Evolutionary conservation across 768 basidiomycete species (phyloP).

Genomic region (Sarcodon aspratus): DNA sequence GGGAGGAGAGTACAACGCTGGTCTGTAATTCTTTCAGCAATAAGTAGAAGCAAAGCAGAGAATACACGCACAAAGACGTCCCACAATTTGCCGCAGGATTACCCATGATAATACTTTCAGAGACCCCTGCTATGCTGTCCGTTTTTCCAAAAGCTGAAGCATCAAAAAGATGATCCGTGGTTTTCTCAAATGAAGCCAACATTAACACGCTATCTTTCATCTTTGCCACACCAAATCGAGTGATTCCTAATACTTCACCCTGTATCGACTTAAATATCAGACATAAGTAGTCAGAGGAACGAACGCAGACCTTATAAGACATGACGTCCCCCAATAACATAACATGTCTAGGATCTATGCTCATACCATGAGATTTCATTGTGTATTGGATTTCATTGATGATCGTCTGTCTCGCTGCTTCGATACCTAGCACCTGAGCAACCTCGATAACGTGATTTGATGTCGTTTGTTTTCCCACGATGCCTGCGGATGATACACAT

Average conservation of each 20-base stretch:
- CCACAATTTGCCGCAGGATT: conserved; percentile 91
- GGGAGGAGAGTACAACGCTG: conserved; percentile 25
- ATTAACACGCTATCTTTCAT: conserved; percentile 99
- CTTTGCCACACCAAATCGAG: conserved; percentile 96
- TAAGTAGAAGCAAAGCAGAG: not conserved
- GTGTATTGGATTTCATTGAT: conserved; percentile 96
- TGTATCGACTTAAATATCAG: conserved; percentile 17
- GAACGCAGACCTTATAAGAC: conserved; percentile 74
- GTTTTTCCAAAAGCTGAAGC: conserved; percentile 94
- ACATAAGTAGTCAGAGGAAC: not conserved
- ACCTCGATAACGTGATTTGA: conserved; percentile 98
- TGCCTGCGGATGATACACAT: conserved; percentile 42
- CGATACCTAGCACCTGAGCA: conserved; percentile 91
- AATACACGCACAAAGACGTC: conserved; percentile 69
- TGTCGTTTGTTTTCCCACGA: conserved; percentile 83
- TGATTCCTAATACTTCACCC: conserved; percentile 98
- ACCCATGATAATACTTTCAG: conserved; percentile 99
- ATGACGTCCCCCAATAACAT: conserved; percentile 98
- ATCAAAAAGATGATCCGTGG: conserved; percentile 97
- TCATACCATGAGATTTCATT: conserved; percentile 96
- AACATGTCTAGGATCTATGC: conserved; percentile 96
- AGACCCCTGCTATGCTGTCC: conserved; percentile 91
- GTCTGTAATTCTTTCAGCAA: conserved; percentile 15
- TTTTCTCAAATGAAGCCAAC: conserved; percentile 99
- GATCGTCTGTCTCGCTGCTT: conserved; percentile 89